A percentile compares a stretch with the other conserved stretches of the same genome.
Conservation (phyloP, 2,329 filamentous ascomycete species). For the Berkeleyomyces basicola region DNA sequence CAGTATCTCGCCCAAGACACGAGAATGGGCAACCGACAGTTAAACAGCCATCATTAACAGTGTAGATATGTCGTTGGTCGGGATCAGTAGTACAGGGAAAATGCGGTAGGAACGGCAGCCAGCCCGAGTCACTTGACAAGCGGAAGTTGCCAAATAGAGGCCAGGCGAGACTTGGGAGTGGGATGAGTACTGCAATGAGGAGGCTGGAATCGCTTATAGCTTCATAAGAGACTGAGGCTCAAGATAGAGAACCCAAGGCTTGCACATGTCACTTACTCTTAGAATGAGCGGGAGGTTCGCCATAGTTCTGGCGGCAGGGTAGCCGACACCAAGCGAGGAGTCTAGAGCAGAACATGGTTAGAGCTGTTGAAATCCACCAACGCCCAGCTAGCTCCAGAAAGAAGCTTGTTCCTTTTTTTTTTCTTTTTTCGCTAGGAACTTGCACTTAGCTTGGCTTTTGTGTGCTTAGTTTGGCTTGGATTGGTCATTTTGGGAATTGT, state of each 20-base stretch:
- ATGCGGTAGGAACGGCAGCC: not conserved
- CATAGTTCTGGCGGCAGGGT: slow-evolving; percentile 15
- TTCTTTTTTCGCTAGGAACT: not conserved
- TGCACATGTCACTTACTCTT: slow-evolving; percentile 10
- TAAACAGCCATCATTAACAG: not conserved
- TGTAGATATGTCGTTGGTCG: not conserved
- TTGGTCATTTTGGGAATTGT: not conserved
- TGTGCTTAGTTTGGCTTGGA: not conserved
- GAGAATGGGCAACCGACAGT: too few relatives aligned
- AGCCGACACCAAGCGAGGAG: slow-evolving; percentile 18
- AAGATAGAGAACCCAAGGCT: not conserved
- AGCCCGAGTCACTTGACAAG: not conserved
- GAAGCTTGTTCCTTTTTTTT: not conserved
- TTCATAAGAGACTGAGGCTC: not conserved
- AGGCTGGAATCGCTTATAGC: not conserved
- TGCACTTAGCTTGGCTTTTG: not conserved
- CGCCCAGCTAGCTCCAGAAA: too few relatives aligned
- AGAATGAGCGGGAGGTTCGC: slow-evolving; percentile 17
- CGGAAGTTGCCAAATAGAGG: not conserved
- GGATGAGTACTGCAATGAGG: not conserved
- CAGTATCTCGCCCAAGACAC: too few relatives aligned
- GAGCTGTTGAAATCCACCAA: too few relatives aligned
- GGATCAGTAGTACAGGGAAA: not conserved
- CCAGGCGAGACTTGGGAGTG: not conserved
- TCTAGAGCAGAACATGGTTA: slow-evolving; percentile 12